Conservation (phyloP, 371 early-diverging fungal genomes). For the Rhizopus delemar region DNA sequence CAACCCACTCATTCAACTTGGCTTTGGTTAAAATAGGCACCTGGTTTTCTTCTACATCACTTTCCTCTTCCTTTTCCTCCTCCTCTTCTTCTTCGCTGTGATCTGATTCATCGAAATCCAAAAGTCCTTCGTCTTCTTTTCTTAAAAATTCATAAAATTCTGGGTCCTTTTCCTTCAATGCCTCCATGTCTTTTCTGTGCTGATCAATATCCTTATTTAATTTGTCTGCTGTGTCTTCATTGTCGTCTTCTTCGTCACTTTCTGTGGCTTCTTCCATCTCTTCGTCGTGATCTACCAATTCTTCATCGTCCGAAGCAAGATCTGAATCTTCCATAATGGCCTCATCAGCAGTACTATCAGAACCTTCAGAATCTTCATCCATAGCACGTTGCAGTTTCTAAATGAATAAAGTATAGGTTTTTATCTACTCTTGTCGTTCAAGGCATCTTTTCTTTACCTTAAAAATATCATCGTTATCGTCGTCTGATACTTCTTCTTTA, state of each 20-base stretch:
- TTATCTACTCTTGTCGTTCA: background rate
- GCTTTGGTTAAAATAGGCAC: conserved; percentile 61
- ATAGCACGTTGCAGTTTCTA: conserved; percentile 27
- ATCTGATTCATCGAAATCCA: conserved; percentile 74
- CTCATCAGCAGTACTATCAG: conserved; percentile 11
- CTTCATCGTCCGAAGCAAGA: conserved; percentile 1
- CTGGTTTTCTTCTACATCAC: conserved; percentile 17
- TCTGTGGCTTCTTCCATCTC: conserved; percentile 36
- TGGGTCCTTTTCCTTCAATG: conserved; percentile 82
- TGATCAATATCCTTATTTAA: conserved; percentile 56
- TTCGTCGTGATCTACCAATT: background rate
- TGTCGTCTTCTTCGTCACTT: conserved; percentile 48
- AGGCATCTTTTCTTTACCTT: background rate
- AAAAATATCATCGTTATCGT: conserved; percentile 11
- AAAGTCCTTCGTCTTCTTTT: conserved; percentile 79
- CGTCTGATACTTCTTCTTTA: background rate
- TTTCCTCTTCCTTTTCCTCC: conserved; percentile 34
- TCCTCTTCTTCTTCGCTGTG: conserved; percentile 60
- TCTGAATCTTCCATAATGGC: conserved; percentile 3
- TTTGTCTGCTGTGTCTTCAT: conserved; percentile 38
- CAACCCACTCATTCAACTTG: conserved; percentile 76
- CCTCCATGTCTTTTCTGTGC: conserved; percentile 76
- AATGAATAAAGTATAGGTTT: background rate
- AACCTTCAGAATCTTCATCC: conserved; percentile 35
- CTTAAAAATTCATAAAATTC: conserved; percentile 86